A percentile compares a stretch with the other conserved stretches of the same genome.
phyloP scores from a whole-genome alignment of 148 eudicot species.

The Fagopyrum tataricum region DNA sequence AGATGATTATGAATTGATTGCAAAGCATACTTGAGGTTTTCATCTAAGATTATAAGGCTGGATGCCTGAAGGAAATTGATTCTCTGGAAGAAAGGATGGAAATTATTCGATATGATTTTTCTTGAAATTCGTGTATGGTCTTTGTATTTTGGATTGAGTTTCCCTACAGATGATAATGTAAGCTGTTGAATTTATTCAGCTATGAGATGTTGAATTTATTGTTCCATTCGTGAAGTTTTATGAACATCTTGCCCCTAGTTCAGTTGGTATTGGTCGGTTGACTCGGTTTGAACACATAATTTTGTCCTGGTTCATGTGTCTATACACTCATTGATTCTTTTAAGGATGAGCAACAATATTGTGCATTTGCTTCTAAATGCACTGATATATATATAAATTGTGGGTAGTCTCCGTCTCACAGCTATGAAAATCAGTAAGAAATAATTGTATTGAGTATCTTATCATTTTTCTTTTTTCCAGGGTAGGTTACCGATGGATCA shows the following conservation, averaged over 20 bases:
- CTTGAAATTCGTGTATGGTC: not conserved
- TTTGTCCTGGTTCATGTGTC: not conserved
- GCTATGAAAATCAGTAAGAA: not conserved
- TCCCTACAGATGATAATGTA: not conserved
- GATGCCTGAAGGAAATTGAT: not conserved
- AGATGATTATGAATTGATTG: not conserved
- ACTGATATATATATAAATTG: not conserved
- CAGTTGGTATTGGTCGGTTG: not conserved
- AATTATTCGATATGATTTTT: not conserved
- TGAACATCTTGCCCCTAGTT: not conserved
- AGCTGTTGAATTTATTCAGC: not conserved
- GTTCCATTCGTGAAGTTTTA: not conserved
- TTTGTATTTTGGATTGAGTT: not conserved
- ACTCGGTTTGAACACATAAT: not conserved
- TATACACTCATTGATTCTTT: not conserved
- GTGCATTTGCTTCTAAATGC: not conserved
- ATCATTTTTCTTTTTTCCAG: conserved; percentile 50
- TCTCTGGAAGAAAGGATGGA: not conserved
- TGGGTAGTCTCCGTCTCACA: not conserved
- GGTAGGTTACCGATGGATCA: conserved; percentile 89
- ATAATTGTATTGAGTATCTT: conserved; percentile 15
- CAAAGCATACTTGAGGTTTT: not conserved
- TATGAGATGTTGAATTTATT: not conserved
- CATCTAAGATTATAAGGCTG: not conserved
- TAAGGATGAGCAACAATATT: not conserved